phyloP scores from a whole-genome alignment of 208 protist species.

The Trypanosoma boissoni region DNA sequence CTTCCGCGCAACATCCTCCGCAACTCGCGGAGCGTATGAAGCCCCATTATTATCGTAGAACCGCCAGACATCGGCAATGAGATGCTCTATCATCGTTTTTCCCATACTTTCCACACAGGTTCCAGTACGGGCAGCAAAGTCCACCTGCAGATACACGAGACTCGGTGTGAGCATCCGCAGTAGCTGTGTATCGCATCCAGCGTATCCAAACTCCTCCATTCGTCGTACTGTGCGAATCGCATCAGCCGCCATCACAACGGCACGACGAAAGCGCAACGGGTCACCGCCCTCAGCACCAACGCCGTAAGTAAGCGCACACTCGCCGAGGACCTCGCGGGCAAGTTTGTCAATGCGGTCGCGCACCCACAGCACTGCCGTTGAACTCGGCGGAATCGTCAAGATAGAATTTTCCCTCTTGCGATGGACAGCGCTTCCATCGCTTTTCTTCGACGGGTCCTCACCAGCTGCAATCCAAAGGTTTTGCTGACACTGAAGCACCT shows the following conservation, averaged over 20 bases:
- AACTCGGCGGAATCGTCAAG: slow-evolving; percentile 55
- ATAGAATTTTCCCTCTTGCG: no score
- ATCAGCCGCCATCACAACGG: slow-evolving; percentile 57
- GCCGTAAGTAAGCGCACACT: slow-evolving; percentile 74
- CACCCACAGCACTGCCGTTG: slow-evolving; percentile 76
- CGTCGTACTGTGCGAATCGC: slow-evolving; percentile 51
- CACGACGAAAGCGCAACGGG: slow-evolving; percentile 69
- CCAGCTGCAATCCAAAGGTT: slow-evolving; percentile 40
- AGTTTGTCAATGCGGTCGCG: slow-evolving; percentile 63
- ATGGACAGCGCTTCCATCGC: no score
- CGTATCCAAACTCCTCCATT: slow-evolving; percentile 52
- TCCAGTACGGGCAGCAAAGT: slow-evolving; percentile 57
- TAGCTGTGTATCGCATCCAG: slow-evolving; percentile 66
- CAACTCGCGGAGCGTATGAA: slow-evolving; percentile 34
- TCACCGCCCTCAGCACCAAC: slow-evolving; percentile 75
- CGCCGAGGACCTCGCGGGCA: slow-evolving; percentile 58
- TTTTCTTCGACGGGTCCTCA: not conserved
- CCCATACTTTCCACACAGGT: slow-evolving; percentile 47
- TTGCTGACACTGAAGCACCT: slow-evolving; percentile 60
- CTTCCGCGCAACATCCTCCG: slow-evolving; percentile 57
- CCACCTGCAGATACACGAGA: slow-evolving; percentile 62
- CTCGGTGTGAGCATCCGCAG: slow-evolving; percentile 66
- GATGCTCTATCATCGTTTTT: slow-evolving; percentile 63
- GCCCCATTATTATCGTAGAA: slow-evolving; percentile 30
- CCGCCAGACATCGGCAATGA: slow-evolving; percentile 35